These are phyloP conservation scores for Euphorbia peplus DNA, from an alignment of 345 rosid species.

Conservation along the genomic window DNA sequence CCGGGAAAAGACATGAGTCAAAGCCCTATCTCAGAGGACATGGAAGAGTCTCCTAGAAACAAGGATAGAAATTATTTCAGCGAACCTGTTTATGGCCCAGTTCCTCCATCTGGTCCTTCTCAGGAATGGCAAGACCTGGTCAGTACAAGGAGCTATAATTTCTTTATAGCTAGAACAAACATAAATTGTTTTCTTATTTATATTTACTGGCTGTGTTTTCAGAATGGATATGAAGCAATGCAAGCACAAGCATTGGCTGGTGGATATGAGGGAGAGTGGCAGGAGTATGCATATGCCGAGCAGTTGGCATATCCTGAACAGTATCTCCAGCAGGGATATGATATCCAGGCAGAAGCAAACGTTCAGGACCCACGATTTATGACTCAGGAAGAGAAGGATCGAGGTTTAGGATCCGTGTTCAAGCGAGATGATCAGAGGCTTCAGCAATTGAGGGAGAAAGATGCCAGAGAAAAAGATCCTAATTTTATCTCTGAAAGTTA, in stretches of 20 bases:
- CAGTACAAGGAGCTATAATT: constrained; percentile 20
- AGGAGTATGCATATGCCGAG: constrained; percentile 81
- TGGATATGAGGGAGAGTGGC: constrained; percentile 89
- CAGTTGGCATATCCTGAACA: constrained; percentile 82
- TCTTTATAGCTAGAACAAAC: not conserved
- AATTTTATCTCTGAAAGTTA: constrained; percentile 91
- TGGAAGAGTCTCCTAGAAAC: constrained; percentile 96
- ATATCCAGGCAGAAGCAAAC: constrained; percentile 44
- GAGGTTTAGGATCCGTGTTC: constrained; percentile 96
- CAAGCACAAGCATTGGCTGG: constrained; percentile 67
- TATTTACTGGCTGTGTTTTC: not conserved
- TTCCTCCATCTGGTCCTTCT: constrained; percentile 60
- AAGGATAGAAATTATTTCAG: constrained; percentile 70
- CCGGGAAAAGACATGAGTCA: constrained; percentile 75
- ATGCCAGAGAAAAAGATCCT: constrained; percentile 92
- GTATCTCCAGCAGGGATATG: constrained; percentile 68
- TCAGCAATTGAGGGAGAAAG: constrained; percentile 85
- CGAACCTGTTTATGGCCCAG: constrained; percentile 81
- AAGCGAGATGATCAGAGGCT: constrained; percentile 97
- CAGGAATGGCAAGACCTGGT: constrained; percentile 85
- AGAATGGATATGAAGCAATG: constrained; percentile 78
- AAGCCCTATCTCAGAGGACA: constrained; percentile 94
- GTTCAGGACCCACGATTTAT: constrained; percentile 76
- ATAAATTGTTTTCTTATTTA: not conserved
- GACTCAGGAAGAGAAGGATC: constrained; percentile 98